Conservation (phyloP, 768 basidiomycete species). For the Megacollybia marginata region DNA sequence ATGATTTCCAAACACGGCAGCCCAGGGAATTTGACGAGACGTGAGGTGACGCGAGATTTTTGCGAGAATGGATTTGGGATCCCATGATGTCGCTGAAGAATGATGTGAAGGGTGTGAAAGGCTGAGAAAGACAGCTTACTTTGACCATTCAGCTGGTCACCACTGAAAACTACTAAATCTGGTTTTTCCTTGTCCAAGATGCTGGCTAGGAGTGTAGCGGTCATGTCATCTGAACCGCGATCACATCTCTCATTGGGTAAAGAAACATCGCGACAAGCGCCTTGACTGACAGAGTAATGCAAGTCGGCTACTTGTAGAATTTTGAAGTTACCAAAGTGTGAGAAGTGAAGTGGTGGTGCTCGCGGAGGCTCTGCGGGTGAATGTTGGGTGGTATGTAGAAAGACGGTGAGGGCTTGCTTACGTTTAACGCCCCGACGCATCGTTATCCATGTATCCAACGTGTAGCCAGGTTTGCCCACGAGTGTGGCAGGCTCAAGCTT, state of each 20-base stretch:
- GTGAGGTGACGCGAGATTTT: constrained; percentile 81
- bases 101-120: neutral
- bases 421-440: constrained; percentile 70
- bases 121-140: constrained; percentile 14
- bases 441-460: constrained; percentile 56
- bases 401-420: constrained; percentile 24
- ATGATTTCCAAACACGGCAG: constrained; percentile 92
- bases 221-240: constrained; percentile 63
- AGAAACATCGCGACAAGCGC: constrained; percentile 65
- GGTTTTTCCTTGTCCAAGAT: constrained; percentile 79
- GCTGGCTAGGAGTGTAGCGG: constrained; percentile 60
- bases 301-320: constrained; percentile 90
- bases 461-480: constrained; percentile 25
- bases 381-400: constrained; percentile 3
- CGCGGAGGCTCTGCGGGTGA: constrained; percentile 46
- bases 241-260: constrained; percentile 28
- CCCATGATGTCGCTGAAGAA: constrained; percentile 59
- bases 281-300: constrained; percentile 81
- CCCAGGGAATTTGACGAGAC: constrained; percentile 78
- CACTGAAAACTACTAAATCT: constrained; percentile 85
- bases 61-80: constrained; percentile 77
- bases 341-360: constrained; percentile 79
- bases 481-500: constrained; percentile 58
- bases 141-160: constrained; percentile 93
- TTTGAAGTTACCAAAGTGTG: constrained; percentile 76